Percentiles rank a stretch among this genome's conserved stretches.
These are phyloP conservation scores for Alternaria sp. DNA, from an alignment of 2,329 filamentous ascomycete genomes.

Conservation along the genomic window DNA sequence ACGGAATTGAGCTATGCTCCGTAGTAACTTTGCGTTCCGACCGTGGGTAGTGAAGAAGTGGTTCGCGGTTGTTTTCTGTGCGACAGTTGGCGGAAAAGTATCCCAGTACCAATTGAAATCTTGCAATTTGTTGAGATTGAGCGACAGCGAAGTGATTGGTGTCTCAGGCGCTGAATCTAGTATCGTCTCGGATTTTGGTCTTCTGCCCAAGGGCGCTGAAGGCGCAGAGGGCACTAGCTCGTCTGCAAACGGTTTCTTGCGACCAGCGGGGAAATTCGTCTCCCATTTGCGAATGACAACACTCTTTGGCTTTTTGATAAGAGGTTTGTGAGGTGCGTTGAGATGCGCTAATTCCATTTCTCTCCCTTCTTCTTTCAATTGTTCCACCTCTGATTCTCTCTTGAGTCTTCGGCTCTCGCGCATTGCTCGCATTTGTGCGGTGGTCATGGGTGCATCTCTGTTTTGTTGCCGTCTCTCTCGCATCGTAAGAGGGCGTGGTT, in stretches of 20 bases:
- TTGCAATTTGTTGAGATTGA: slow-evolving; percentile 10
- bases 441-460: not conserved
- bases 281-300: not conserved
- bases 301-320: not conserved
- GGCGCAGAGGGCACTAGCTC: slow-evolving; percentile 19
- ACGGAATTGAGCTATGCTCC: slow-evolving; percentile 66
- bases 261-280: not conserved
- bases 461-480: slow-evolving; percentile 7
- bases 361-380: not conserved
- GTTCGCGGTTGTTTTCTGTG: slow-evolving; percentile 51
- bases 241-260: not conserved
- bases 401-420: not conserved
- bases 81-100: slow-evolving; percentile 29
- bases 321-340: not conserved
- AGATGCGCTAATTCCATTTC: not conserved
- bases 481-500: slow-evolving; percentile 5
- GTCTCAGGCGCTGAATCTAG: slow-evolving; percentile 2
- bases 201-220: slow-evolving; percentile 12
- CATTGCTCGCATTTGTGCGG: not conserved
- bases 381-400: not conserved
- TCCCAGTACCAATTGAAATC: slow-evolving; percentile 46
- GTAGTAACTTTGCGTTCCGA: slow-evolving; percentile 60
- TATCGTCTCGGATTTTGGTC: not conserved
- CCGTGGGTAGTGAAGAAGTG: slow-evolving; percentile 51
- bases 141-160: slow-evolving; percentile 3